Evolutionary conservation across 805 yeast species (phyloP), one percentile per base, ranked within the genome.

Genomic region (Metschnikowia picachoensis): DNA sequence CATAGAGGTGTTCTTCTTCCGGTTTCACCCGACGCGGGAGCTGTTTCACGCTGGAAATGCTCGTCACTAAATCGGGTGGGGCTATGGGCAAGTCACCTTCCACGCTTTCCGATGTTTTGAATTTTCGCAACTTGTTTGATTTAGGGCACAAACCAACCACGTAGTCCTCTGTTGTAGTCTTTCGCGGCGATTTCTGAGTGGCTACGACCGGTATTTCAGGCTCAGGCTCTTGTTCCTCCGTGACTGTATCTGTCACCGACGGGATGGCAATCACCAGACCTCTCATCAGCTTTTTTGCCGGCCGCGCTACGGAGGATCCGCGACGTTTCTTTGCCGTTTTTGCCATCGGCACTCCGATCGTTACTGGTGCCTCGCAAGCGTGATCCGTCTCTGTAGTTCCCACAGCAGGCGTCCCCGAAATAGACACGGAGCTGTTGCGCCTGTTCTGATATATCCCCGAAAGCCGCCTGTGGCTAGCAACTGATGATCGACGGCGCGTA

Each of bases 21-120:
- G 56, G 64, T 56, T 34, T 73, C 62, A 52, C 74, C 52, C 49
- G 72, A 66, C 49, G 64, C 41, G 64, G 76, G 8, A 75, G 65
- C 35, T 66, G 68, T 17, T 58, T 61, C 5, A 65, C 56, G 14
- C 62, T 63, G 13, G 65, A 52, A 12, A 71, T 58, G 15, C 43
- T 64, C 41, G 64, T 66, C 39, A 54, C 64, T 51, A 60, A 72
- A 46, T 31, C 71, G 56, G 46, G 68, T 52, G 60, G 79, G 30
- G 70, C 82, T 50, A 65, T 66, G 52, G 64, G 71, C 49, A 57
- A 58, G 49, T 35, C 30, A 20, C 55, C 51, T 13, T 28, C 45
- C 20, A 55, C 55, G 17, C 29, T 29, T 8, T 33, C 46, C n/a
- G 51, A 44, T 11, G 48, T 34, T 2, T 49, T 43, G 49, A 47